phyloP scores from a whole-genome alignment of 768 basidiomycete species.

The Hygrophoropsis aurantiaca region DNA sequence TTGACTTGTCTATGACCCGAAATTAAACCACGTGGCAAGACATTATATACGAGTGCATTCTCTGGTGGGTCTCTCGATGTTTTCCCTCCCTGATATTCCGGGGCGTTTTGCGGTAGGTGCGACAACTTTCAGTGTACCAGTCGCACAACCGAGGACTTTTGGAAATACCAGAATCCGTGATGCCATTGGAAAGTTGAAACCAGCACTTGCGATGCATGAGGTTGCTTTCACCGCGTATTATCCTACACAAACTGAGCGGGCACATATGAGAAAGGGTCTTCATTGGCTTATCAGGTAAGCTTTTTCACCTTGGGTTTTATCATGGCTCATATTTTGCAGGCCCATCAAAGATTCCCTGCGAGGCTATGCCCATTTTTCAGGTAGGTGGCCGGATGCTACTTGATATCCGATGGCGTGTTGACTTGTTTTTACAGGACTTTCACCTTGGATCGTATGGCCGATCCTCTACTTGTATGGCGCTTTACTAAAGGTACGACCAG shows the following conservation, averaged over 20 bases:
- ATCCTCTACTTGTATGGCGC: slow-evolving; percentile 51
- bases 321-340: slow-evolving; percentile 13
- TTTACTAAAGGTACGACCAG: slow-evolving; percentile 43
- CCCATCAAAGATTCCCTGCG: slow-evolving; percentile 45
- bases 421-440: slow-evolving; percentile 22
- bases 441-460: slow-evolving; percentile 38
- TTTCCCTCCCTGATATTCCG: slow-evolving; percentile 41
- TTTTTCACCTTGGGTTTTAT: neutral
- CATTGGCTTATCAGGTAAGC: slow-evolving; percentile 60
- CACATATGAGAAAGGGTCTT: slow-evolving; percentile 39
- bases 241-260: slow-evolving; percentile 44
- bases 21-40: no score
- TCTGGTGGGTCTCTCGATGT: slow-evolving; percentile 36
- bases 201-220: slow-evolving; percentile 58
- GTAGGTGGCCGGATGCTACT: slow-evolving; percentile 28
- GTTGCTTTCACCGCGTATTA: slow-evolving; percentile 67
- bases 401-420: neutral
- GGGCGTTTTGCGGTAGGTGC: slow-evolving; percentile 61
- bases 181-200: slow-evolving; percentile 23
- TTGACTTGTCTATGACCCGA: neutral
- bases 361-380: slow-evolving; percentile 52
- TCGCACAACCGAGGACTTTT: slow-evolving; percentile 36
- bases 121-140: slow-evolving; percentile 53
- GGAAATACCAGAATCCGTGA: slow-evolving; percentile 41
- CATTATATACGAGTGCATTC: no score